Percentiles rank a stretch among this genome's conserved stretches.
phyloP scores from a whole-genome alignment of 768 basidiomycete genomes.

The Strobilomyces confusus region DNA sequence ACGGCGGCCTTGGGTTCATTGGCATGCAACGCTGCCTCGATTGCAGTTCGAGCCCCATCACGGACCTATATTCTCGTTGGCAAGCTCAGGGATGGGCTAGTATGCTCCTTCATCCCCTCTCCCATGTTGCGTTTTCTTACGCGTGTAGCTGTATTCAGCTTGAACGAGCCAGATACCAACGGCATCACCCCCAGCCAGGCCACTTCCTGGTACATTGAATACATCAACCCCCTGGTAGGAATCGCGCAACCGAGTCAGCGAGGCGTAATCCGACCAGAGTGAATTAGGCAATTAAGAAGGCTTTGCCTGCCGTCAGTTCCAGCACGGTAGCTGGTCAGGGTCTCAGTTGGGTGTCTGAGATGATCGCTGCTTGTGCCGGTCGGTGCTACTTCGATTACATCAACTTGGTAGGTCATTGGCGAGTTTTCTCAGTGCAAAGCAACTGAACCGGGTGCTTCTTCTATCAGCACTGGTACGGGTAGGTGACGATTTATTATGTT shows the following conservation, averaged over 20 bases:
- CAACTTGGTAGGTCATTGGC: slow-evolving; percentile 26
- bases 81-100: slow-evolving; percentile 30
- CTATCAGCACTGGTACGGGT: slow-evolving; percentile 31
- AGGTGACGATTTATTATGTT: neutral
- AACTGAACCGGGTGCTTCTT: neutral
- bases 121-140: neutral
- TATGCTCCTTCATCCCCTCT: slow-evolving; percentile 12
- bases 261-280: neutral
- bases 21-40: slow-evolving; percentile 39
- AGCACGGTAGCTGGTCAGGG: slow-evolving; percentile 32
- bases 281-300: slow-evolving; percentile 34
- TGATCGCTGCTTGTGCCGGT: slow-evolving; percentile 35
- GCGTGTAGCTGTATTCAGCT: slow-evolving; percentile 29
- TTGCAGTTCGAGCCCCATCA: slow-evolving; percentile 35
- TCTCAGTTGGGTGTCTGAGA: slow-evolving; percentile 32
- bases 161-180: slow-evolving; percentile 37
- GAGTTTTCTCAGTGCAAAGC: neutral
- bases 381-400: slow-evolving; percentile 34
- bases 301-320: slow-evolving; percentile 37
- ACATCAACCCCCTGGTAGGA: slow-evolving; percentile 36
- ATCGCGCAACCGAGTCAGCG: neutral
- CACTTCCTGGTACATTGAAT: slow-evolving; percentile 36
- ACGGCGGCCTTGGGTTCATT: slow-evolving; percentile 36
- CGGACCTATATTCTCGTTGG: slow-evolving; percentile 31
- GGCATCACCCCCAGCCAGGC: slow-evolving; percentile 28